phyloP scores from a whole-genome alignment of 1,284 basidiomycete genomes.

The Limonomyces culmigenus region DNA sequence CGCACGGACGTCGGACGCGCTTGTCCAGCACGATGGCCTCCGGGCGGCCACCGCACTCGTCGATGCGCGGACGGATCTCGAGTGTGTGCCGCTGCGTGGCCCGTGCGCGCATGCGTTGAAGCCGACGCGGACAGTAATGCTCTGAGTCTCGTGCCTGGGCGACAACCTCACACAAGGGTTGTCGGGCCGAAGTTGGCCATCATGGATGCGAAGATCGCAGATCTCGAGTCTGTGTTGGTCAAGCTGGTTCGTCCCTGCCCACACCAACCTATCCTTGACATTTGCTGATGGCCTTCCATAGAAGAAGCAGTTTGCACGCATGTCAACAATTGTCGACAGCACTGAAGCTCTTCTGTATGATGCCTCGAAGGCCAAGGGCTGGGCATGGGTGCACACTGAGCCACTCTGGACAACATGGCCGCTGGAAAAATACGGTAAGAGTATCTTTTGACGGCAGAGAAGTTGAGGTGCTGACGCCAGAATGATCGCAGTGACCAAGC shows the following conservation, averaged over 20 bases:
- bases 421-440: slow-evolving; percentile 51
- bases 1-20: slow-evolving; percentile 57
- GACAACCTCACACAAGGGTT: slow-evolving; percentile 34
- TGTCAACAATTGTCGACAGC: slow-evolving; percentile 40
- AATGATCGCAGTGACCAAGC: too few species aligned
- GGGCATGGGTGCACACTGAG: slow-evolving; percentile 45
- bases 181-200: slow-evolving; percentile 41
- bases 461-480: too few species aligned
- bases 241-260: slow-evolving; percentile 42
- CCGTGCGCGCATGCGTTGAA: not conserved
- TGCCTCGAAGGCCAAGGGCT: slow-evolving; percentile 51
- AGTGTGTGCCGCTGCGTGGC: slow-evolving; percentile 27
- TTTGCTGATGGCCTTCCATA: slow-evolving; percentile 12
- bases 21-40: slow-evolving; percentile 58
- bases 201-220: slow-evolving; percentile 49
- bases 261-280: not conserved
- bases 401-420: slow-evolving; percentile 70
- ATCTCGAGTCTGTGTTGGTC: slow-evolving; percentile 35
- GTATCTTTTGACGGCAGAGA: not conserved
- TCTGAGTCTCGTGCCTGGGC: slow-evolving; percentile 28
- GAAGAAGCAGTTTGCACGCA: slow-evolving; percentile 52
- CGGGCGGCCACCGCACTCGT: slow-evolving; percentile 45
- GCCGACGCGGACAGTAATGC: slow-evolving; percentile 33
- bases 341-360: slow-evolving; percentile 48
- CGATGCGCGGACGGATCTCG: slow-evolving; percentile 60